Percentiles rank a stretch among this genome's conserved stretches.
These are phyloP conservation scores for Ustilago sp. DNA, from an alignment of 1,284 basidiomycete species.

Conservation along the genomic window DNA sequence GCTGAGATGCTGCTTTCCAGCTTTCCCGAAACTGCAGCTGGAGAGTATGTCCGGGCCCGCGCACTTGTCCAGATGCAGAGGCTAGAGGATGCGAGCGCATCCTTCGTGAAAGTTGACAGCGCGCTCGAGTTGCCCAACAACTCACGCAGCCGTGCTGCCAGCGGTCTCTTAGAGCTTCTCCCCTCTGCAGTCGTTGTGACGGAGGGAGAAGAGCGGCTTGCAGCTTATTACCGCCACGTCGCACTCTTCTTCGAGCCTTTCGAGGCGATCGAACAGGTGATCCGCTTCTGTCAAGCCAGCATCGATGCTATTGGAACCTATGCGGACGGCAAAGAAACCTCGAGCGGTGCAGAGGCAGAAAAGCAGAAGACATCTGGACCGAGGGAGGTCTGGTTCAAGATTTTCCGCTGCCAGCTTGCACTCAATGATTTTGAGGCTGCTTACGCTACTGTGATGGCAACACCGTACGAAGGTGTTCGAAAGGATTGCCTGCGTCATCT, in stretches of 20 bases:
- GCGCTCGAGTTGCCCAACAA: slow-evolving; percentile 27
- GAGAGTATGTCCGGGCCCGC: slow-evolving; percentile 43
- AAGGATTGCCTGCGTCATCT: slow-evolving; percentile 96
- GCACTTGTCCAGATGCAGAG: slow-evolving; percentile 45
- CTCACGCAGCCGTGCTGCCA: slow-evolving; percentile 13
- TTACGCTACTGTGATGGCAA: slow-evolving; percentile 56
- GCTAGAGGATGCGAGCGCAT: slow-evolving; percentile 40
- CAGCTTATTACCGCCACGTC: slow-evolving; percentile 44
- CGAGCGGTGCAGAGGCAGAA: slow-evolving; percentile 14
- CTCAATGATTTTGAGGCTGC: slow-evolving; percentile 58
- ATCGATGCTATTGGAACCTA: slow-evolving; percentile 48
- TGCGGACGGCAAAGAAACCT: slow-evolving; percentile 17
- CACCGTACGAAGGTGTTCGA: slow-evolving; percentile 76
- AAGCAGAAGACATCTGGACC: slow-evolving; percentile 14
- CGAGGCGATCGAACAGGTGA: slow-evolving; percentile 42
- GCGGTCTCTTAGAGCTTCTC: slow-evolving; percentile 43
- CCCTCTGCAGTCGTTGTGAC: slow-evolving; percentile 27
- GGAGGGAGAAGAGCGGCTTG: slow-evolving; percentile 32
- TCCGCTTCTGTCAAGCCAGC: slow-evolving; percentile 49
- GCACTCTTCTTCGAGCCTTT: slow-evolving; percentile 53
- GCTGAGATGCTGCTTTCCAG: slow-evolving; percentile 34
- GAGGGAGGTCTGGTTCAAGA: slow-evolving; percentile 53
- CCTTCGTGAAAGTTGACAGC: slow-evolving; percentile 44
- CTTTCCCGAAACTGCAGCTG: slow-evolving; percentile 42
- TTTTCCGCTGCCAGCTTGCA: slow-evolving; percentile 61